phyloP scores from a whole-genome alignment of 192 early-diverging fungal species.

The Coemansia sp. region DNA sequence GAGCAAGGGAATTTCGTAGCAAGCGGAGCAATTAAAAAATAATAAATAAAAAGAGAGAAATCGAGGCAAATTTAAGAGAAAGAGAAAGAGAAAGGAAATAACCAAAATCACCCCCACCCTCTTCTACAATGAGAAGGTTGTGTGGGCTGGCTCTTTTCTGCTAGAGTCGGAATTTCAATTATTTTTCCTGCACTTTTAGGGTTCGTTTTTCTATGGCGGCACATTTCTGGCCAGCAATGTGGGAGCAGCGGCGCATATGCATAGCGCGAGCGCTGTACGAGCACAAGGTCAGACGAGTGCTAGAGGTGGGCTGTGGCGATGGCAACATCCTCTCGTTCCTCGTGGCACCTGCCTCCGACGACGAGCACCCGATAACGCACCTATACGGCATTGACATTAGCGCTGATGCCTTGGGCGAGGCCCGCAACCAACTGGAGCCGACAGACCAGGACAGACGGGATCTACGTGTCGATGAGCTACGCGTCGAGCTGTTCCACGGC shows the following conservation, averaged over 20 bases:
- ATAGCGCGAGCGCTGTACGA: constrained; percentile 60
- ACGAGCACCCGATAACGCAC: constrained; percentile 55
- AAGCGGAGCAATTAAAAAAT: not conserved
- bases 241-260: constrained; percentile 79
- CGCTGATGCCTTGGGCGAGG: constrained; percentile 42
- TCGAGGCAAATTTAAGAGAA: not conserved
- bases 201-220: constrained; percentile 21
- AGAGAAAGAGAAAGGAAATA: not conserved
- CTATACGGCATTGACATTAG: constrained; percentile 78
- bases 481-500: constrained; percentile 71
- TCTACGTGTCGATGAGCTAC: constrained; percentile 64
- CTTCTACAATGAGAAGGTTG: not conserved
- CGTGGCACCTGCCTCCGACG: constrained; percentile 49
- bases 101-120: not conserved
- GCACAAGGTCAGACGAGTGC: constrained; percentile 59
- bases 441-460: constrained; percentile 60
- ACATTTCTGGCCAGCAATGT: constrained; percentile 67
- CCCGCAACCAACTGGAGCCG: constrained; percentile 61
- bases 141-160: not conserved
- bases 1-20: not conserved
- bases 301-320: constrained; percentile 90
- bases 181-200: not conserved
- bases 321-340: constrained; percentile 73
- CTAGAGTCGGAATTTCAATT: not conserved
- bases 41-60: not conserved